Evolutionary conservation across 2,329 filamentous ascomycete genomes (phyloP).

Genomic region (Microcera coccophila): DNA sequence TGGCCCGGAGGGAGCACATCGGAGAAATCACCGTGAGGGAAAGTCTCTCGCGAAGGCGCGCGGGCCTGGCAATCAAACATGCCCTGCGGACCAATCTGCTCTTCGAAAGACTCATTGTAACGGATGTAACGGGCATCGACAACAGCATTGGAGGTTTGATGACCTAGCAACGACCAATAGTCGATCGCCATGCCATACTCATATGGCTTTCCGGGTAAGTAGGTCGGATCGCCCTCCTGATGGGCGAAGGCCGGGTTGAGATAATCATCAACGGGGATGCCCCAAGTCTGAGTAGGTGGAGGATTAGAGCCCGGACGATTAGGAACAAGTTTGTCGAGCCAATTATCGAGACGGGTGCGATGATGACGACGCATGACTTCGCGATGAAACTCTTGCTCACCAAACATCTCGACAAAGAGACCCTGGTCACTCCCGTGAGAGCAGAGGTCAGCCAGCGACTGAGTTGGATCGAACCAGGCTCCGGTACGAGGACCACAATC

Average conservation of each 20-base stretch:
- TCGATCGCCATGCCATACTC: conserved; percentile 28
- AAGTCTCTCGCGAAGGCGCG: conserved; percentile 13
- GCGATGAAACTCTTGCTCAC: conserved; percentile 29
- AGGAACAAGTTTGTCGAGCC: conserved; percentile 19
- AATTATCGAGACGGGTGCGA: conserved; percentile 15
- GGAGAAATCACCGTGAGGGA: conserved; percentile 6
- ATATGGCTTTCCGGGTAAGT: conserved; percentile 17
- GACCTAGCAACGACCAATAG: conserved; percentile 26
- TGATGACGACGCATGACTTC: conserved; percentile 28
- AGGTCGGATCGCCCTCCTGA: conserved; percentile 15
- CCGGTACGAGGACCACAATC: conserved; percentile 12
- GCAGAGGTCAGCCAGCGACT: conserved; percentile 13
- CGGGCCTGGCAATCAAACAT: conserved; percentile 20
- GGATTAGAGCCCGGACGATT: conserved; percentile 20
- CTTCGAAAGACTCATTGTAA: conserved; percentile 14
- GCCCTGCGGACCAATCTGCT: conserved; percentile 18
- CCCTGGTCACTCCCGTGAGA: conserved; percentile 27
- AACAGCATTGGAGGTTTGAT: conserved; percentile 24
- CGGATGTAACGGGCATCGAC: conserved; percentile 24
- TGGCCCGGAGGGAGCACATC: conserved; percentile 7
- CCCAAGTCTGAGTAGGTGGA: conserved; percentile 12
- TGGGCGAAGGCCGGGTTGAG: conserved; percentile 26
- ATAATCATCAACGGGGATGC: conserved; percentile 14
- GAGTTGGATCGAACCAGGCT: conserved; percentile 13
- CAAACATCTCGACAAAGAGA: conserved; percentile 29